phyloP scores from a whole-genome alignment of 495 filamentous ascomycete genomes.

The Rostrohypoxylon terebratum region DNA sequence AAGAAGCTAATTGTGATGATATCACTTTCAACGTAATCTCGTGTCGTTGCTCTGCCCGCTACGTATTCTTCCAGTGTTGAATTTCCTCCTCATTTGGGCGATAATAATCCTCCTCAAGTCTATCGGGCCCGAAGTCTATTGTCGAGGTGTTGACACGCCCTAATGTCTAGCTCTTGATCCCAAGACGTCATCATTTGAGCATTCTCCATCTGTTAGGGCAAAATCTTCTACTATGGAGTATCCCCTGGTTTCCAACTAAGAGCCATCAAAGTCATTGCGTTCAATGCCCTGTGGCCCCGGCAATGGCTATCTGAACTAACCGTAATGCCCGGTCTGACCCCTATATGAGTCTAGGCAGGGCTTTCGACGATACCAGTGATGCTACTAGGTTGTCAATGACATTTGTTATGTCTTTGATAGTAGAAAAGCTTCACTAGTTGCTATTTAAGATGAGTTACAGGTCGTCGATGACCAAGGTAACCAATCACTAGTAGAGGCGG shows the following conservation, averaged over 20 bases:
- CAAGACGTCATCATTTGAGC: neutral
- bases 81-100: neutral
- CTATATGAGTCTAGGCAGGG: neutral
- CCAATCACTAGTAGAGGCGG: too few species aligned
- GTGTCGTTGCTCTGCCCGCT: neutral
- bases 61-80: too few species aligned
- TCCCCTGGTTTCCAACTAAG: neutral
- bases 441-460: too few species aligned
- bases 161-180: neutral
- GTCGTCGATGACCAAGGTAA: too few species aligned
- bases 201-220: neutral
- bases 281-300: neutral
- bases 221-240: neutral
- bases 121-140: neutral
- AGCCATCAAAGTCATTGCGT: neutral
- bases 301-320: neutral
- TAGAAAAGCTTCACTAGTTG: too few species aligned
- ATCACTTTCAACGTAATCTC: neutral
- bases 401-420: too few species aligned
- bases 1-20: neutral
- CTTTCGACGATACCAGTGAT: neutral
- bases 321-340: neutral
- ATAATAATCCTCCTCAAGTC: neutral
- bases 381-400: too few species aligned
- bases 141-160: neutral